Percentiles rank a stretch among this genome's conserved stretches.
Evolutionary conservation across 768 basidiomycete species (phyloP).

Genomic region (Ramaria rubella): DNA sequence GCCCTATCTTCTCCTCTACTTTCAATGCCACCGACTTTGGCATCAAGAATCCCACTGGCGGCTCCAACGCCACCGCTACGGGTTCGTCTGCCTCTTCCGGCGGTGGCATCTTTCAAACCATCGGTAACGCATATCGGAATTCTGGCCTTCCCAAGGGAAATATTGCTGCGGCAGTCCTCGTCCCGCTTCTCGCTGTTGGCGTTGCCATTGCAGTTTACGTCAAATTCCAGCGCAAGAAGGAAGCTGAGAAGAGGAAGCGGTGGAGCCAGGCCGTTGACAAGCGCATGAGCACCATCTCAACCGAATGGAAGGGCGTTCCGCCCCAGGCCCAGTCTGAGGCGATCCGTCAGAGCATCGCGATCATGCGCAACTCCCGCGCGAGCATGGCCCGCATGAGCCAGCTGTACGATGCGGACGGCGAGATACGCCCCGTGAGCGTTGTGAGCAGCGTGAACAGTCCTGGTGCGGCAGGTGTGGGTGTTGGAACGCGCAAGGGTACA

Average conservation of each 20-base stretch:
- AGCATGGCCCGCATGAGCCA: slow-evolving; percentile 21
- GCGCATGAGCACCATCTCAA: slow-evolving; percentile 76
- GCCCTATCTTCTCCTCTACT: slow-evolving; percentile 63
- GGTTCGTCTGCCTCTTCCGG: not conserved
- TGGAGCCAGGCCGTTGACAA: slow-evolving; percentile 68
- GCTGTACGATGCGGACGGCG: slow-evolving; percentile 28
- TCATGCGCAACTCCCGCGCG: slow-evolving; percentile 49
- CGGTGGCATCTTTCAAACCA: slow-evolving; percentile 18
- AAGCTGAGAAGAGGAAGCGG: slow-evolving; percentile 44
- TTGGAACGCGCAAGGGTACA: slow-evolving; percentile 18
- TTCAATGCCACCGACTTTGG: slow-evolving; percentile 43
- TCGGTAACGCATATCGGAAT: slow-evolving; percentile 27
- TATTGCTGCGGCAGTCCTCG: slow-evolving; percentile 57
- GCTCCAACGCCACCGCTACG: slow-evolving; percentile 9
- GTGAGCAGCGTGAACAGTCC: slow-evolving; percentile 9
- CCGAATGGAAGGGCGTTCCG: slow-evolving; percentile 71
- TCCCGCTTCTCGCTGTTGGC: slow-evolving; percentile 48
- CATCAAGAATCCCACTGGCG: slow-evolving; percentile 19
- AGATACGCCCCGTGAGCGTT: not conserved
- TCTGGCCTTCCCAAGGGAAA: slow-evolving; percentile 41
- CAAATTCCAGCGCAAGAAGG: slow-evolving; percentile 43
- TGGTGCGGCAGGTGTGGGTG: slow-evolving; percentile 45
- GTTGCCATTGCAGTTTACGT: slow-evolving; percentile 43
- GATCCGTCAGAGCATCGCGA: slow-evolving; percentile 31
- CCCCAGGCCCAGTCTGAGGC: slow-evolving; percentile 65